phyloP scores from a whole-genome alignment of 2,329 filamentous ascomycete species.

The Aspergillus pseudonomiae region DNA sequence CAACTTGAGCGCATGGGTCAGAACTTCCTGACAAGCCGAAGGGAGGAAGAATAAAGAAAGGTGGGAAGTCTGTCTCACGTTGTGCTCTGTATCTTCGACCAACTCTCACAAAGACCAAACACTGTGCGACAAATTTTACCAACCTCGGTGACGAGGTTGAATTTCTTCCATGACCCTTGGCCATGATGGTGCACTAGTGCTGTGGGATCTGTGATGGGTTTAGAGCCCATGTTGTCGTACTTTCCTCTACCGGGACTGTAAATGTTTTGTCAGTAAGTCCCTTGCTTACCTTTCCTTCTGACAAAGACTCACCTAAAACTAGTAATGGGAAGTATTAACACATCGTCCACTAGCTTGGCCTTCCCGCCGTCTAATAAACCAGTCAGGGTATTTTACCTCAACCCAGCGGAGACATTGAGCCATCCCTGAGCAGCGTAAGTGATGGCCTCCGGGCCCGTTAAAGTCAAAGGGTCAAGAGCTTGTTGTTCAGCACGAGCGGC shows the following conservation, averaged over 20 bases:
- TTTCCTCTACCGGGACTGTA: constrained; percentile 26
- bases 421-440: constrained; percentile 29
- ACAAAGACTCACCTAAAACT: constrained; percentile 32
- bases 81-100: constrained; percentile 14
- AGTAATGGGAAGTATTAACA: constrained; percentile 38
- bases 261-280: constrained; percentile 7
- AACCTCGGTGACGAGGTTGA: constrained; percentile 30
- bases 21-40: background rate
- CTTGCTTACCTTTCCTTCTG: background rate
- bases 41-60: background rate
- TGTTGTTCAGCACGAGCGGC: constrained; percentile 10
- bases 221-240: constrained; percentile 38
- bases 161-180: constrained; percentile 36
- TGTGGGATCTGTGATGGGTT: constrained; percentile 30
- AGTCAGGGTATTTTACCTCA: constrained; percentile 37
- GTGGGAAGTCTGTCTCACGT: background rate
- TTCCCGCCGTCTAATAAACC: constrained; percentile 32
- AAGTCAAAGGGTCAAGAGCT: constrained; percentile 30
- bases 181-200: constrained; percentile 34
- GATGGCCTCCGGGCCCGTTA: constrained; percentile 37
- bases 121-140: constrained; percentile 38
- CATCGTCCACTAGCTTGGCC: constrained; percentile 35
- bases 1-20: background rate
- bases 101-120: constrained; percentile 35
- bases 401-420: constrained; percentile 24